phyloP scores from a whole-genome alignment of 1,284 basidiomycete genomes.

The Phenoliferia sp. region DNA sequence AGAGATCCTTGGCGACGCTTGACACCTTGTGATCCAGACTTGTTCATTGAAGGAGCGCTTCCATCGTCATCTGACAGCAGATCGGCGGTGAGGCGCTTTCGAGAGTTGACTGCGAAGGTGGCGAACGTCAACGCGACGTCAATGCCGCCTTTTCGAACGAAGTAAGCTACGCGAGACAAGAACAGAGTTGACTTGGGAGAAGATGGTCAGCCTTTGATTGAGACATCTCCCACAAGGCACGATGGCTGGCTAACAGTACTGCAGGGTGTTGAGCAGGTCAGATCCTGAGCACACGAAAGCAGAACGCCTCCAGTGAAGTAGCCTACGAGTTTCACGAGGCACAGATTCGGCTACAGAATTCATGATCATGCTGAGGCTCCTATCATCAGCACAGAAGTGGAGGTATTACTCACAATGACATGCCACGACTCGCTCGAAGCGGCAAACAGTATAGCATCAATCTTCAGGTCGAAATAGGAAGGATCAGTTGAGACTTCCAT shows the following conservation, averaged over 20 bases:
- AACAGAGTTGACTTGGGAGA: conserved; percentile 1
- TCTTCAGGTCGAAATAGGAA: neutral
- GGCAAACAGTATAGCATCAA: conserved; percentile 6
- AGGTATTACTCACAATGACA: conserved; percentile 2
- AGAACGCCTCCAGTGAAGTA: neutral
- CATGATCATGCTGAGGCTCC: neutral
- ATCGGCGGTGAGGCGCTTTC: neutral
- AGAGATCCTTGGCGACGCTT: neutral
- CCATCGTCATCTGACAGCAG: neutral
- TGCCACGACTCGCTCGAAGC: conserved; percentile 1
- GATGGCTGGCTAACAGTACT: too few species aligned
- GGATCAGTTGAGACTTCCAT: neutral
- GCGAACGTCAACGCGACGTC: too few species aligned
- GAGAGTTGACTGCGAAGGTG: neutral
- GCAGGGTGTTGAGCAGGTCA: too few species aligned
- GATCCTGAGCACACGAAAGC: too few species aligned
- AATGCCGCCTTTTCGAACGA: neutral
- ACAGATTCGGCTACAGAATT: neutral
- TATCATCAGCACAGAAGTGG: neutral
- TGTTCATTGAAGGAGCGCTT: neutral
- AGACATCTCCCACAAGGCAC: neutral
- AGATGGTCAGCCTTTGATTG: too few species aligned
- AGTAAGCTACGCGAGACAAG: neutral
- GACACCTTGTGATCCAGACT: neutral
- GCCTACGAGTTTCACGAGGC: conserved; percentile 2